phyloP scores from a whole-genome alignment of 2,329 filamentous ascomycete genomes.

The Podosphaera leucotricha region DNA sequence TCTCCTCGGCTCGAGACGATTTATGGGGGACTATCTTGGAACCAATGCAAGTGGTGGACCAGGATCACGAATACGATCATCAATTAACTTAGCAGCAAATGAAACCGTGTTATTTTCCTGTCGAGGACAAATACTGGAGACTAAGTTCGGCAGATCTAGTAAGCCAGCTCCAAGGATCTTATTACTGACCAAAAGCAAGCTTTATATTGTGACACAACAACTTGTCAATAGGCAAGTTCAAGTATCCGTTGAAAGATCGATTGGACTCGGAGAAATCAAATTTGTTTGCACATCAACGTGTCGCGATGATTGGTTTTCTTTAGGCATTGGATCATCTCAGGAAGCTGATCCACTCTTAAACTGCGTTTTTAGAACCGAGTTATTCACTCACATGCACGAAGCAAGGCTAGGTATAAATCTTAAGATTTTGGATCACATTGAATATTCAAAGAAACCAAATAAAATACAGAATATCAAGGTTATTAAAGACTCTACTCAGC shows the following conservation, averaged over 20 bases:
- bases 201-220: conserved; percentile 72
- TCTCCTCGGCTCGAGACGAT: conserved; percentile 72
- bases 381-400: conserved; percentile 76
- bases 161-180: conserved; percentile 74
- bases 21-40: conserved; percentile 85
- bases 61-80: conserved; percentile 56
- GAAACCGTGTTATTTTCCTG: conserved; percentile 76
- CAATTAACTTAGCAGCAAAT: conserved; percentile 44
- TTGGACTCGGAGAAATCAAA: conserved; percentile 73
- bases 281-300: conserved; percentile 58
- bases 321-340: conserved; percentile 72
- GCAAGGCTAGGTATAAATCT: conserved; percentile 57
- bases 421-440: conserved; percentile 62
- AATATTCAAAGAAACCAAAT: conserved; percentile 94
- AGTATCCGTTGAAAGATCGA: conserved; percentile 58
- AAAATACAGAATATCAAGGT: conserved; percentile 80
- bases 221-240: conserved; percentile 61
- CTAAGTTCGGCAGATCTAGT: conserved; percentile 89
- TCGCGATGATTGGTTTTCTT: conserved; percentile 91
- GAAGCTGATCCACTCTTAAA: conserved; percentile 84
- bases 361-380: conserved; percentile 88
- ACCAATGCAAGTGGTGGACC: conserved; percentile 59
- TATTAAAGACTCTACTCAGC: conserved; percentile 58
- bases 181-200: conserved; percentile 61
- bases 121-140: conserved; percentile 68